Percentiles rank a stretch among this genome's conserved stretches.
These are phyloP conservation scores for Tritrichomonas foetus DNA, from an alignment of 208 protist species.

Conservation along the genomic window DNA sequence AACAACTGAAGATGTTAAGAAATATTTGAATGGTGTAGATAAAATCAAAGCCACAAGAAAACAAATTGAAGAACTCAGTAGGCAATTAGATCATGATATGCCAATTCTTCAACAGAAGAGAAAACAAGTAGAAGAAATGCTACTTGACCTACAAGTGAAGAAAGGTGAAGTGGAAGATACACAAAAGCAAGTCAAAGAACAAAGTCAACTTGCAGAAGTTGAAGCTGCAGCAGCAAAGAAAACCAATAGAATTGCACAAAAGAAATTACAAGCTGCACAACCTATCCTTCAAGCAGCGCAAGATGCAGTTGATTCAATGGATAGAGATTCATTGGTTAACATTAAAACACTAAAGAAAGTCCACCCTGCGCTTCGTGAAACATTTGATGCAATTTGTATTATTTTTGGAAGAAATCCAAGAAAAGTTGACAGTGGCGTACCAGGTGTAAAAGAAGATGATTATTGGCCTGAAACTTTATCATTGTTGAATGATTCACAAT, in stretches of 20 bases:
- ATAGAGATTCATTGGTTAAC: constrained; percentile 18
- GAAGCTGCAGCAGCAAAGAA: neutral
- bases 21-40: neutral
- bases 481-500: constrained; percentile 78
- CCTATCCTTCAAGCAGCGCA: neutral
- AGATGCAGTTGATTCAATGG: constrained; percentile 28
- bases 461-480: neutral
- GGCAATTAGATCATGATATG: neutral
- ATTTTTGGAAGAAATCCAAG: neutral
- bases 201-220: neutral
- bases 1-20: neutral
- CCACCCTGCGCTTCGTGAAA: neutral
- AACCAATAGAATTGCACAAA: neutral
- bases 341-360: constrained; percentile 21
- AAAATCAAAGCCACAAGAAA: neutral
- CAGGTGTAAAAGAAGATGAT: neutral
- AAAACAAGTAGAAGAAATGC: neutral
- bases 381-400: constrained; percentile 42
- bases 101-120: constrained; percentile 7
- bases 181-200: neutral
- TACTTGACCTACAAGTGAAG: constrained; percentile 8
- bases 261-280: neutral
- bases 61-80: neutral
- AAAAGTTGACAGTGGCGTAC: neutral
- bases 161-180: neutral